Evolutionary conservation across 2,329 filamentous ascomycete species (phyloP), one percentile per base, ranked within the genome.

Genomic region (Aspergillus pseudoglaucus): DNA sequence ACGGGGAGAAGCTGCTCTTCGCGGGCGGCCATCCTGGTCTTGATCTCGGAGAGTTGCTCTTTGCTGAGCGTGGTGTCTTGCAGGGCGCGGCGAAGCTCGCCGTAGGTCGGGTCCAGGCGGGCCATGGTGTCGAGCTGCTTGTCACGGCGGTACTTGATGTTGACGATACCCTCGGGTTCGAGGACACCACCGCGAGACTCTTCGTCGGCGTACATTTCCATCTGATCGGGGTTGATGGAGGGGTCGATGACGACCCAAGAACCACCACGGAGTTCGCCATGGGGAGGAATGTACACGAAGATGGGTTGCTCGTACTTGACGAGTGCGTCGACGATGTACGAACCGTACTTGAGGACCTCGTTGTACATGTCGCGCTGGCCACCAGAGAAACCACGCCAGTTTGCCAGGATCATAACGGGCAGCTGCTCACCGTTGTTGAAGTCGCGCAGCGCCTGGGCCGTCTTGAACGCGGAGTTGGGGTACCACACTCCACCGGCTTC

Each of bases 291-390:
- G 78, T 98, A 98, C 55, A 98, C 89, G 67, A 98, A 98, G 73
- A 98, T 85, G 47, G 93, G 93, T 78, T 98, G 93, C 78, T 98
- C 88, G 67, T 89, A 98, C 75, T 96, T 95, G 78, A 95, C 90
- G 42, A 98, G 85, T 47, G 91, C 91, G 64, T 98, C 93, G 59
- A 98, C 93, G 65, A 98, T 98, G 80, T 93, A 97, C 15, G 91
- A 96, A 66, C 93, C 93, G 65, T 98, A 98, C 79, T 98, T 98
- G 72, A 98, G 83, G 14, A 98, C 93, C 75, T 98, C 93, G 76
- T 97, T 96, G 83, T 94, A 98, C 93, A 98, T 98, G 74, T 98
- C 93, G 60, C 91, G 89, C 75, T 98, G 93, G 56, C 93, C 93
- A 77, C 93, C 93, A 59, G 93, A 98, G 88, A 98, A 98, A 78